phyloP scores from a whole-genome alignment of 371 early-diverging fungal genomes.

The Mortierella sp. region DNA sequence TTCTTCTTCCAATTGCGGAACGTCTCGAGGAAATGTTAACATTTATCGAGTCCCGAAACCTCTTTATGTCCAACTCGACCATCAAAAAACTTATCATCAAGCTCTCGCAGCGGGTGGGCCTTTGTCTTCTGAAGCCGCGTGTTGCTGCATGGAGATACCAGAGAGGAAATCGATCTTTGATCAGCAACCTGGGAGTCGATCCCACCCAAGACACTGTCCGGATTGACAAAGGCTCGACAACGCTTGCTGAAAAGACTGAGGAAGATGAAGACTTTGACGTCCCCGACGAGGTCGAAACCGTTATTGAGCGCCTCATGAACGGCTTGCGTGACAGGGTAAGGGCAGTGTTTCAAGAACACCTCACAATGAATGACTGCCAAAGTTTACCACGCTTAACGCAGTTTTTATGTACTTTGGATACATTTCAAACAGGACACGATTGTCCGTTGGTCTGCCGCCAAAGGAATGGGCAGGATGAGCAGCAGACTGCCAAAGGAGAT shows the following conservation, averaged over 20 bases:
- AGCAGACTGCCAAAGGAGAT: constrained; percentile 83
- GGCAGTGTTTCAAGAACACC: too few relatives aligned
- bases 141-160: constrained; percentile 84
- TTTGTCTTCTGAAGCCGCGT: constrained; percentile 77
- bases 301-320: constrained; percentile 83
- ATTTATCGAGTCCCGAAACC: constrained; percentile 63
- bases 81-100: constrained; percentile 86
- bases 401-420: background rate
- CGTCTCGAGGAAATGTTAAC: constrained; percentile 64
- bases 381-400: background rate
- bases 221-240: constrained; percentile 26
- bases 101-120: constrained; percentile 84
- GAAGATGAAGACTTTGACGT: constrained; percentile 58
- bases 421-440: constrained; percentile 81
- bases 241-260: constrained; percentile 43
- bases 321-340: constrained; percentile 84
- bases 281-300: constrained; percentile 78
- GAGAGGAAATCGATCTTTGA: constrained; percentile 60
- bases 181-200: constrained; percentile 14
- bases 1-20: constrained; percentile 68
- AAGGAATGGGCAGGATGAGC: constrained; percentile 91
- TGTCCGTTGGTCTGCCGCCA: constrained; percentile 96
- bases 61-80: constrained; percentile 73
- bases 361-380: too few relatives aligned
- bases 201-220: constrained; percentile 15